Conservation (phyloP, 352 stramenopile species). For the Hyaloperonospora arabidopsidis region DNA sequence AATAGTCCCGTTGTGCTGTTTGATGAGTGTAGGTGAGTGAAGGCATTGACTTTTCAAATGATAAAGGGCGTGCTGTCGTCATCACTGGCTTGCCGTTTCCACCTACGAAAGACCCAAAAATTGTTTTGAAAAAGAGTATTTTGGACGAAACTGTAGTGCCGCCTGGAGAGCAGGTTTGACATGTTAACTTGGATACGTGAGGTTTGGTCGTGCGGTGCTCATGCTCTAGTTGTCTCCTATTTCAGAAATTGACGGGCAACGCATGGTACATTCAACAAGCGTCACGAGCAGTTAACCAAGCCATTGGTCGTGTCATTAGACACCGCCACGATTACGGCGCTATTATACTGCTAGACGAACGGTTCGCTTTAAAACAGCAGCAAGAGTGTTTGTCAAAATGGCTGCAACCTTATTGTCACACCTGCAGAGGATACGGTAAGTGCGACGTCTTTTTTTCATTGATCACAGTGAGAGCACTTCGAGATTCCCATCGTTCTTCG, state of each 20-base stretch:
- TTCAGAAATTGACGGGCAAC: slow-evolving; percentile 87
- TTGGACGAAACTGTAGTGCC: slow-evolving; percentile 77
- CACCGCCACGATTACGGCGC: slow-evolving; percentile 97
- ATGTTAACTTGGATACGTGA: background rate
- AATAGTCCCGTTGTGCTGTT: slow-evolving; percentile 3
- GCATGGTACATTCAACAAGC: slow-evolving; percentile 99
- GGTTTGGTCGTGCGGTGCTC: background rate
- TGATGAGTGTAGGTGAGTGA: slow-evolving; percentile 86
- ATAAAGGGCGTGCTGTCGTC: slow-evolving; percentile 95
- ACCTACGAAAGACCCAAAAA: slow-evolving; percentile 94
- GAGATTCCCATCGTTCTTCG: slow-evolving; percentile 4
- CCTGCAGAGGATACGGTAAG: slow-evolving; percentile 59
- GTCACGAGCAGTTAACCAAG: slow-evolving; percentile 97
- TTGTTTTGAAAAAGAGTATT: slow-evolving; percentile 96
- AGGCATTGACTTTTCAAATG: slow-evolving; percentile 97
- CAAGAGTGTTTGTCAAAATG: slow-evolving; percentile 92
- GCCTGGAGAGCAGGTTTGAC: slow-evolving; percentile 51
- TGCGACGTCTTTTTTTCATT: background rate
- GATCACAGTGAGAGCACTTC: background rate
- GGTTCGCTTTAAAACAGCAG: slow-evolving; percentile 89
- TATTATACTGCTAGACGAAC: slow-evolving; percentile 96
- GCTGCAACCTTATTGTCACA: slow-evolving; percentile 82
- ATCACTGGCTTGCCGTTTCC: slow-evolving; percentile 99
- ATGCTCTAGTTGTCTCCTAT: slow-evolving; percentile 1
- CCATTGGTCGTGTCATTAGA: slow-evolving; percentile 97